Conservation (phyloP, 768 basidiomycete genomes). For the Lentinus brumalis region DNA sequence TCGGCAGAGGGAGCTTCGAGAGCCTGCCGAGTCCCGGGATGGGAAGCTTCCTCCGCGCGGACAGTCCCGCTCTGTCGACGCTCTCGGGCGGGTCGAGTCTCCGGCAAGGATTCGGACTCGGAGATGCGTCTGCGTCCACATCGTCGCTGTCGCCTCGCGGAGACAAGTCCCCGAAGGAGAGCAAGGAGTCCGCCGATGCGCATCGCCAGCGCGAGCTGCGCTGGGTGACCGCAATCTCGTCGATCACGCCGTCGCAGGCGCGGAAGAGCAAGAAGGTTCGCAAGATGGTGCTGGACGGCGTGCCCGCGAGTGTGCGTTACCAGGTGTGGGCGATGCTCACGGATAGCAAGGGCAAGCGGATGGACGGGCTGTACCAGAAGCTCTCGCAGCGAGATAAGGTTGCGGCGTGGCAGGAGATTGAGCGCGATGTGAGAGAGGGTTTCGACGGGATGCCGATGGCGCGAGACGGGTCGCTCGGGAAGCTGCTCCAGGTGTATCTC, state of each 20-base stretch:
- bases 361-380: constrained; percentile 69
- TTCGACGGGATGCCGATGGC: constrained; percentile 64
- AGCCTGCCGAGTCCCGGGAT: constrained; percentile 23
- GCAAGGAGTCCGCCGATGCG: constrained; percentile 42
- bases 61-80: constrained; percentile 34
- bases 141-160: neutral
- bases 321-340: constrained; percentile 82
- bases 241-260: constrained; percentile 59
- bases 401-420: constrained; percentile 52
- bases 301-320: constrained; percentile 82
- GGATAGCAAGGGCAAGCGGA: constrained; percentile 70
- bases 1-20: constrained; percentile 19
- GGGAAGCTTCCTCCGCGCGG: constrained; percentile 28
- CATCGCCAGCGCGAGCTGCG: constrained; percentile 76
- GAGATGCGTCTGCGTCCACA: constrained; percentile 5
- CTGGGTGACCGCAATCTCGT: constrained; percentile 69
- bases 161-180: neutral
- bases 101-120: neutral
- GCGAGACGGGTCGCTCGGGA: constrained; percentile 55
- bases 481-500: constrained; percentile 67
- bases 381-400: constrained; percentile 59
- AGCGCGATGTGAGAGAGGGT: constrained; percentile 53
- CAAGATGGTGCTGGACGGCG: constrained; percentile 70
- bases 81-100: constrained; percentile 21
- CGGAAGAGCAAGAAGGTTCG: constrained; percentile 80